phyloP scores from a whole-genome alignment of 441 rosid genomes.

The Euphorbia corollata region DNA sequence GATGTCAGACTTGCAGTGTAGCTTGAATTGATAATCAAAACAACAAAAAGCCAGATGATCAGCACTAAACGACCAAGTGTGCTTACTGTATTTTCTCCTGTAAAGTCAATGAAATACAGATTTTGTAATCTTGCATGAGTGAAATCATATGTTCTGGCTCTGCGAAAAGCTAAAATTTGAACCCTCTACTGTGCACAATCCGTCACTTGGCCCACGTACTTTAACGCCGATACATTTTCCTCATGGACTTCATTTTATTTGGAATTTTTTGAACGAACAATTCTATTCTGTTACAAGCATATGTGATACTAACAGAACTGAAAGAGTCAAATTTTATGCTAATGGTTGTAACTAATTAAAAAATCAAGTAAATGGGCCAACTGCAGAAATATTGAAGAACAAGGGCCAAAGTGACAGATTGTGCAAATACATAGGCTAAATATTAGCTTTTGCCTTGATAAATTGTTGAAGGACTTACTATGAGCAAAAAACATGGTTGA shows the following conservation, averaged over 20 bases:
- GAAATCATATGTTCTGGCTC: constrained; percentile 13
- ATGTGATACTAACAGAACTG: no score
- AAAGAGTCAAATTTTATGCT: no score
- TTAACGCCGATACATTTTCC: no score
- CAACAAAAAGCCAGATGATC: constrained; percentile 88
- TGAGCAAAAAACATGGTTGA: constrained; percentile 85
- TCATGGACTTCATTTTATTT: no score
- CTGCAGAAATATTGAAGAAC: background rate
- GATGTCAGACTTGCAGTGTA: constrained; percentile 97
- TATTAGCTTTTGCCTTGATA: constrained; percentile 4
- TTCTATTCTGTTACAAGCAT: no score
- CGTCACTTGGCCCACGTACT: background rate
- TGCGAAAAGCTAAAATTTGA: background rate
- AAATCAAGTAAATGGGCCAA: background rate
- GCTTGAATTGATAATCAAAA: constrained; percentile 83
- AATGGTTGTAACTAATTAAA: no score
- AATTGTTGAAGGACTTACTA: constrained; percentile 41
- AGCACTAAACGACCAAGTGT: constrained; percentile 71
- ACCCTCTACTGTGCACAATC: background rate
- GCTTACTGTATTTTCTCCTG: constrained; percentile 83
- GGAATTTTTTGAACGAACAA: background rate
- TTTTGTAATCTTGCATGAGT: background rate
- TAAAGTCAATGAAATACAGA: constrained; percentile 17
- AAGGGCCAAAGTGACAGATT: background rate
- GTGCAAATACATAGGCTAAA: background rate